Base-by-base conservation (phyloP, 2,329 filamentous ascomycete genomes). In the Penicillium sp. region DNA sequence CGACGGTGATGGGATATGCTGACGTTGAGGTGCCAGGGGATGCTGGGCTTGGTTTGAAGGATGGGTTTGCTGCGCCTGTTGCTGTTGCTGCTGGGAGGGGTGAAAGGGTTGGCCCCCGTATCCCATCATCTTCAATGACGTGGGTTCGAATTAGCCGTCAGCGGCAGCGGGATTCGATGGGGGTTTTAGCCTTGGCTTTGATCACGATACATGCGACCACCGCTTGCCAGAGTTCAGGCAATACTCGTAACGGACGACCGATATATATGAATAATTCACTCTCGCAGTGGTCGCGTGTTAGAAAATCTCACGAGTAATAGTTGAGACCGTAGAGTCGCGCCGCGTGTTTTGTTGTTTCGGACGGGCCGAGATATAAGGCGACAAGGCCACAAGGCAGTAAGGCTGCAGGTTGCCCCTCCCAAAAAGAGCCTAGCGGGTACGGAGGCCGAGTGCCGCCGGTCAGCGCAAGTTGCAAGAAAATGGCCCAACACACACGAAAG, bases 71-170 rank as follows among this genome's bases (percentile, higher is more conserved):
- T 63, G 65, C 24, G 57, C 60, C 44, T 64, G 66, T 24, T 66
- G 66, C 11, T 63, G 60, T 39, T 64, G 63, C 41, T 60, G 52
- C 48, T 69, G 68, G 35, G 68, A 66, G 43, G 65, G 63, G 52
- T 70, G 64, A 51, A 68, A 71, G 22, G 64, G 60, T 53, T 69
- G 68, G 53, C 70, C 68, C 52, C 68, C 68, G 63, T 72, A 73
- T 52, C 67, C 68, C 70, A 73, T 73, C 71, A 73, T 73, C 49
- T 68, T 73, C 46, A 57, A 45, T 55, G 53, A 65, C 35, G 52
- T 55, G 49, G 43, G 47, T 50, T 47, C 53, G 50, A 41, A 46
- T 59, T 59, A 48, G 53, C 55, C 55, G 55, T 58, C 53, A 63
- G 61, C 62, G 59, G 58, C 47, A 56, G 51, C 56, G 29, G 45